Conservation (phyloP, 441 rosid species). For the Populus hybrid region DNA sequence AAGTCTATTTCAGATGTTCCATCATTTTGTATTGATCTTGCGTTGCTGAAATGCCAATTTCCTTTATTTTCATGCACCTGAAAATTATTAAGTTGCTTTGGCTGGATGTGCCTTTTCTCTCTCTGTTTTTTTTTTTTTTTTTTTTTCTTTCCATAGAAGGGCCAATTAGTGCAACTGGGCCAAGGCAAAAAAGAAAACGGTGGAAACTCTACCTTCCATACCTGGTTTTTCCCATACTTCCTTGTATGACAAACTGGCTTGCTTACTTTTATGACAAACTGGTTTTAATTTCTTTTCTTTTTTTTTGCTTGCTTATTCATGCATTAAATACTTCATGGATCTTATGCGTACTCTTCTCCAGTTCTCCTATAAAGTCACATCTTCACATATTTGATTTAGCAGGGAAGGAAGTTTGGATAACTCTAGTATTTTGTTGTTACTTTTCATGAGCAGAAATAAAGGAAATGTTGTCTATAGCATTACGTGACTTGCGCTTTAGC, state of each 20-base stretch:
- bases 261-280: not conserved
- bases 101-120: too few relatives aligned
- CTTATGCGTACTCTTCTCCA: not conserved
- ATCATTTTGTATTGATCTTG: too few relatives aligned
- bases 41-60: too few relatives aligned
- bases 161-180: not conserved
- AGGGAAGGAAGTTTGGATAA: not conserved
- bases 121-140: too few relatives aligned
- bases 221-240: not conserved
- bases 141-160: too few relatives aligned
- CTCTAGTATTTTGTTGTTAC: conserved; percentile 14
- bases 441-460: conserved; percentile 22
- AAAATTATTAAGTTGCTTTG: too few relatives aligned
- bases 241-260: not conserved
- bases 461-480: too few relatives aligned
- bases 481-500: too few relatives aligned
- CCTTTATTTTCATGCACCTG: too few relatives aligned
- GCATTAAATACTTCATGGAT: not conserved
- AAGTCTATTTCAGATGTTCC: too few relatives aligned
- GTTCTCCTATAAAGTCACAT: not conserved
- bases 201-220: not conserved
- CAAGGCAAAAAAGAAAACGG: not conserved
- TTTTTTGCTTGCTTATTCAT: not conserved
- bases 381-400: not conserved
- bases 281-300: too few relatives aligned